Conservation (phyloP, 1,284 basidiomycete species). For the Inonotus hispidus region DNA sequence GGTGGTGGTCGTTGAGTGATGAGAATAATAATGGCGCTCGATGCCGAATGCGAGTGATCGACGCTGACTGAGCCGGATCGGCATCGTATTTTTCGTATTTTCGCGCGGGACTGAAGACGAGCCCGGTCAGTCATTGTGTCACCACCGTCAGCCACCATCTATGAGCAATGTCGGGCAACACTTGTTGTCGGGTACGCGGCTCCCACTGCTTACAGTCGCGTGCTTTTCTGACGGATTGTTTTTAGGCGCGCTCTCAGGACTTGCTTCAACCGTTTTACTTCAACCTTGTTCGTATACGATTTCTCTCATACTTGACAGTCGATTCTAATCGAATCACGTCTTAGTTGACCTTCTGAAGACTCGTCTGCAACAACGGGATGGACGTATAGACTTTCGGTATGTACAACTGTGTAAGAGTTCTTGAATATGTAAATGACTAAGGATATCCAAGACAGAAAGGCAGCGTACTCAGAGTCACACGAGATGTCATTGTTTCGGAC, state of each 20-base stretch:
- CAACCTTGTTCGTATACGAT: conserved; percentile 60
- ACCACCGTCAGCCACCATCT: conserved; percentile 17
- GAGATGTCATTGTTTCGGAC: conserved; percentile 52
- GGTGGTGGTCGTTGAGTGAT: conserved; percentile 6
- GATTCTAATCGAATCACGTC: not conserved
- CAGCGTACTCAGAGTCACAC: conserved; percentile 45
- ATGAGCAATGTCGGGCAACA: conserved; percentile 73
- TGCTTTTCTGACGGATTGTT: not conserved
- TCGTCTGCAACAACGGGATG: conserved; percentile 74
- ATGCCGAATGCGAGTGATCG: not conserved
- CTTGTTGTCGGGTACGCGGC: conserved; percentile 55
- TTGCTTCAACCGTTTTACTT: conserved; percentile 67
- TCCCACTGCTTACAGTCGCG: not conserved
- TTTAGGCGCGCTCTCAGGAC: conserved; percentile 67
- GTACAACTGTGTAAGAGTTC: conserved; percentile 16
- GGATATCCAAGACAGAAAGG: conserved; percentile 29
- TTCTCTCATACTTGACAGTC: not conserved
- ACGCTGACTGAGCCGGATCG: not conserved
- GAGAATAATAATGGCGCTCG: not conserved
- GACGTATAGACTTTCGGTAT: conserved; percentile 32
- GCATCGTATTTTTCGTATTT: not conserved
- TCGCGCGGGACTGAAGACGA: not conserved
- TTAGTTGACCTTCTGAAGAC: conserved; percentile 89
- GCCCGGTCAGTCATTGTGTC: too few relatives aligned
- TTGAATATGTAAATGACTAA: conserved; percentile 8